These are phyloP conservation scores for Trichosporon coremiiforme DNA, from an alignment of 1,284 basidiomycete species.

Conservation along the genomic window DNA sequence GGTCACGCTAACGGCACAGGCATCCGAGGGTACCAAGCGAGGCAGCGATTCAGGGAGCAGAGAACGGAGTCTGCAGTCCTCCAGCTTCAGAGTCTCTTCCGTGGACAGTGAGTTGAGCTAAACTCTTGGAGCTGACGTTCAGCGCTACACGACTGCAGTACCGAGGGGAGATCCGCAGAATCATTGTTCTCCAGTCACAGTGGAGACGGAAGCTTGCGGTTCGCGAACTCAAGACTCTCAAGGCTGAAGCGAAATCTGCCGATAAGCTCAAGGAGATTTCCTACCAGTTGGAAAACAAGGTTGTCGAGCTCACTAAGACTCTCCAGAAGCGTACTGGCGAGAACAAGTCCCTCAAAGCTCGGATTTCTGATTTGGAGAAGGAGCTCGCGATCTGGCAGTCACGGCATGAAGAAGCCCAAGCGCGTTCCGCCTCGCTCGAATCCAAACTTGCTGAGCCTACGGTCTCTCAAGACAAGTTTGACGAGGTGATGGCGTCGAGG, in stretches of 20 bases:
- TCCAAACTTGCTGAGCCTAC: conserved; percentile 71
- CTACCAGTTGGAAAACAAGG: conserved; percentile 97
- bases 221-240: conserved; percentile 78
- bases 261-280: conserved; percentile 99
- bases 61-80: conserved; percentile 70
- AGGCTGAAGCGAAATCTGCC: conserved; percentile 91
- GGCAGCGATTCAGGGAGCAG: conserved; percentile 66
- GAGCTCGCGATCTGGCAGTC: conserved; percentile 82
- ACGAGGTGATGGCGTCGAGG: conserved; percentile 76
- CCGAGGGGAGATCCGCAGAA: conserved; percentile 68
- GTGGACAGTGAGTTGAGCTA: conserved; percentile 73
- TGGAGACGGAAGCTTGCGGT: conserved; percentile 85
- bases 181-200: conserved; percentile 88
- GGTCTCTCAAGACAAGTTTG: conserved; percentile 71
- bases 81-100: conserved; percentile 78
- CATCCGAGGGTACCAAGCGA: conserved; percentile 76
- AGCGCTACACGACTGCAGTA: conserved; percentile 71
- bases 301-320: conserved; percentile 96
- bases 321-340: conserved; percentile 89
- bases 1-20: conserved; percentile 58
- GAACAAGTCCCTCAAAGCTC: conserved; percentile 80
- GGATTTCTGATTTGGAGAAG: conserved; percentile 76
- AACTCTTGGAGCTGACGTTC: not conserved
- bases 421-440: conserved; percentile 73
- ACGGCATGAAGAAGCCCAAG: conserved; percentile 86